Conservation (phyloP, 176 grass and related monocot genomes). For the Rhipidocladum racemiflorum region DNA sequence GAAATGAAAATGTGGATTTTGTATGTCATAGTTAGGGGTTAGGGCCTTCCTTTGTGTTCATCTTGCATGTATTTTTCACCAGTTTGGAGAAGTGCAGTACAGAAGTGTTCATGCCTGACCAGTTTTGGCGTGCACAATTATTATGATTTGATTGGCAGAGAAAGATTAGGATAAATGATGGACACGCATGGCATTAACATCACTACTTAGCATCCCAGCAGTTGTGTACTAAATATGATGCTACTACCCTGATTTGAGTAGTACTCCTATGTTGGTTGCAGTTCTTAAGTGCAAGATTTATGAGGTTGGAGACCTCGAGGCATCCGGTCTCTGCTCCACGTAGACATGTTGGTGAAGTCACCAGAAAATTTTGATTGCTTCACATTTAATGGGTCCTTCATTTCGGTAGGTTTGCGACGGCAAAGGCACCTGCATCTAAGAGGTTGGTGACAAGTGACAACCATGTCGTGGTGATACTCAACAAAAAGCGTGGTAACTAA, state of each 20-base stretch:
- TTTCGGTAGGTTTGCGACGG: constrained; percentile 44
- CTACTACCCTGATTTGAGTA: background rate
- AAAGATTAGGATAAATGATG: background rate
- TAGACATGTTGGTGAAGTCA: constrained; percentile 11
- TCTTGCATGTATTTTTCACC: background rate
- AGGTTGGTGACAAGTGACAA: constrained; percentile 15
- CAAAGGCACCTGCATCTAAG: constrained; percentile 4
- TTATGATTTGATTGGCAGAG: background rate
- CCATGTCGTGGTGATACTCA: background rate
- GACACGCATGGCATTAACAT: background rate
- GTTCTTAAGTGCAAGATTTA: constrained; percentile 7
- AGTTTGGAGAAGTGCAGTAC: background rate
- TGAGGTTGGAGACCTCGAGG: constrained; percentile 23
- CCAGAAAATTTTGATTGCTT: constrained; percentile 16
- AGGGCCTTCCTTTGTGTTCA: background rate
- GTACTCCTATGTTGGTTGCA: background rate
- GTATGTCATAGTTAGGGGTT: background rate
- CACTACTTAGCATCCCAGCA: background rate
- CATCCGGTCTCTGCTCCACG: background rate
- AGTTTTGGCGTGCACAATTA: background rate
- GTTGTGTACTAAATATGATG: background rate
- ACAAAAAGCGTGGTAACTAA: background rate
- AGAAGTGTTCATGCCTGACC: background rate
- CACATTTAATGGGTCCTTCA: constrained; percentile 32
- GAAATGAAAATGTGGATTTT: background rate